A percentile compares a stretch with the other conserved stretches of the same genome.
phyloP scores from a whole-genome alignment of 352 stramenopile species.

The Pythium rhizo-oryzae region DNA sequence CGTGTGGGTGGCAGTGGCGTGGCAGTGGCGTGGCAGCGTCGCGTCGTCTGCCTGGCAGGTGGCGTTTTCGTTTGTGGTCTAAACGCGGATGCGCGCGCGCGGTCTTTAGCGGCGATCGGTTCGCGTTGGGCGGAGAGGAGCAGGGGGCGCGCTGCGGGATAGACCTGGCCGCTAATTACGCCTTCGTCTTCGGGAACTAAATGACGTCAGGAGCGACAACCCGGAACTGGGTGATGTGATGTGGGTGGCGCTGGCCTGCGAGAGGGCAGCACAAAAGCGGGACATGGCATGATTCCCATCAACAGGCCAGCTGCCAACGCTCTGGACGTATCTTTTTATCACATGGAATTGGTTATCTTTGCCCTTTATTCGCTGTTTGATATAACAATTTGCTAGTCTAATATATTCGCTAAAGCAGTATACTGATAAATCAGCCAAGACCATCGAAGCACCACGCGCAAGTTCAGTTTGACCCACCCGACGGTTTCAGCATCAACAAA shows the following conservation, averaged over 20 bases:
- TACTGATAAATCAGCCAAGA: too few relatives aligned
- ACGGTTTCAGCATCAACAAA: background rate
- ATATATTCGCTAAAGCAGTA: too few relatives aligned
- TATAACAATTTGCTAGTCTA: too few relatives aligned
- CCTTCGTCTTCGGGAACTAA: too few relatives aligned
- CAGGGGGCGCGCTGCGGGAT: too few relatives aligned
- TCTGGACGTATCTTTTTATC: too few relatives aligned
- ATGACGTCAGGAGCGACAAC: too few relatives aligned
- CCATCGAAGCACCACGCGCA: background rate
- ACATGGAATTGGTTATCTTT: too few relatives aligned
- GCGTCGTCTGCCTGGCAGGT: background rate
- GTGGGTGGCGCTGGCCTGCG: background rate
- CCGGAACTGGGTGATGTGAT: background rate
- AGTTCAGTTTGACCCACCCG: background rate
- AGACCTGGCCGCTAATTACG: too few relatives aligned
- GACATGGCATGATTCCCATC: background rate
- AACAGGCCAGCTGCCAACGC: too few relatives aligned
- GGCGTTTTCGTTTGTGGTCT: conserved; percentile 4
- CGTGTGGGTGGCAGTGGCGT: too few relatives aligned
- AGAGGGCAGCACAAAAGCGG: background rate
- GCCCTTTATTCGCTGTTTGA: too few relatives aligned
- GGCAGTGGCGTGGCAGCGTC: background rate
- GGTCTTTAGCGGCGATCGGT: background rate
- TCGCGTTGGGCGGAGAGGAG: background rate
- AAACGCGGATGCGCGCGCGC: background rate